These are phyloP conservation scores for Clitocybe nebularis DNA, from an alignment of 1,284 basidiomycete species.

Conservation along the genomic window DNA sequence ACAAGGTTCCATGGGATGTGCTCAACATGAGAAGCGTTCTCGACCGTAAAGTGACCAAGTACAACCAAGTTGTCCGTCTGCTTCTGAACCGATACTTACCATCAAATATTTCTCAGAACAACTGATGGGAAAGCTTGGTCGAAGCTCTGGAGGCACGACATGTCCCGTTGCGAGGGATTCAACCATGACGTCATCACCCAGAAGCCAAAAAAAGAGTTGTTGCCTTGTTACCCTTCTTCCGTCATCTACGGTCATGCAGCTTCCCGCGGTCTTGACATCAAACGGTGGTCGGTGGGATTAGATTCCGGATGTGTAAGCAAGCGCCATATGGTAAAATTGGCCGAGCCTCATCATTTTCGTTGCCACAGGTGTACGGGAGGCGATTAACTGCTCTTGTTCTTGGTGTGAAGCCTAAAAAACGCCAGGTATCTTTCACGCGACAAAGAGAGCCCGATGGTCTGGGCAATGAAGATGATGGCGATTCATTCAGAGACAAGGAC, in stretches of 20 bases:
- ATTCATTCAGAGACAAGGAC: constrained; percentile 6
- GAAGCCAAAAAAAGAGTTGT: constrained; percentile 20
- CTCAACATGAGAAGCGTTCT: constrained; percentile 74
- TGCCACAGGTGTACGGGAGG: constrained; percentile 43
- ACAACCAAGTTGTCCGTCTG: constrained; percentile 11
- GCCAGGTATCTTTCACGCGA: not conserved
- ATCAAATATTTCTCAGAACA: no score
- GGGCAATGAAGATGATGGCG: constrained; percentile 7
- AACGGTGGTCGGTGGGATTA: constrained; percentile 75
- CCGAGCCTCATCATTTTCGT: not conserved
- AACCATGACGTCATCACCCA: constrained; percentile 15
- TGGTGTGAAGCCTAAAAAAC: constrained; percentile 16
- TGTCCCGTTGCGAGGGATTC: constrained; percentile 63
- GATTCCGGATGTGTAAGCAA: constrained; percentile 76
- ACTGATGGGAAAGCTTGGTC: constrained; percentile 70
- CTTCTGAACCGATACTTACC: no score
- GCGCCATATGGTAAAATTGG: not conserved
- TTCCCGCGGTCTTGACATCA: constrained; percentile 69
- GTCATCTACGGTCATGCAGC: constrained; percentile 87
- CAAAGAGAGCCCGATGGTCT: constrained; percentile 1
- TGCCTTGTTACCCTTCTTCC: constrained; percentile 70
- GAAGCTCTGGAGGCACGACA: constrained; percentile 68
- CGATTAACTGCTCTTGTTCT: constrained; percentile 59
- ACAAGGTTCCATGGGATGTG: constrained; percentile 67
- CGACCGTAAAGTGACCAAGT: constrained; percentile 51